Base-by-base conservation (phyloP, 805 yeast species). In the Metschnikowia lachancei region DNA sequence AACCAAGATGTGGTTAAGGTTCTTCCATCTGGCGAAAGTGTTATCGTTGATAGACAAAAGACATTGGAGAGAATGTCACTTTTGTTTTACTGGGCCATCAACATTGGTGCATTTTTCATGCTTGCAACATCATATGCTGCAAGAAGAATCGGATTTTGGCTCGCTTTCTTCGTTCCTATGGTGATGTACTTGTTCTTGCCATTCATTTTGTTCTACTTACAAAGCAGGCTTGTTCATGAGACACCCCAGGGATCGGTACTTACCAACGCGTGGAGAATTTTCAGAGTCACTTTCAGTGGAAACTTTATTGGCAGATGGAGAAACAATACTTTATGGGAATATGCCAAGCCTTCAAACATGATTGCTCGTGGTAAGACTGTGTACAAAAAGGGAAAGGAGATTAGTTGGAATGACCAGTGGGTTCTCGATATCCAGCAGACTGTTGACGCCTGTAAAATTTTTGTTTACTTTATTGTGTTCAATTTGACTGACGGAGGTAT, bases 1-100 rank as follows among this genome's bases (percentile, higher is more conserved):
- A 70, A 77, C 47, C 74, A 76, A 54, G 84, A 81, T 52, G 79
- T 76, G 41, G 78, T 87, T 45, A 76, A 74, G 62, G 78, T 76
- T 3, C 68, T 76, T 47, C 75, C 77, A 53, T 60, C 72, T 22
- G 95, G 95, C 47, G 82, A 81, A 59, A 74, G 75, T 39, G 91
- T 85, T 30, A 80, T 85, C 55, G 64, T 76, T 37, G 78, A 75
- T 54, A 67, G 77, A 45, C 72, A 69, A 56, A 64, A 70, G 45
- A 60, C 76, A 4, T 59, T 74, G 47, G 71, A 69, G 55, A 60
- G 73, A 57, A 69, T 68, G 62, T 52, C 67, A 3, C 61, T 19
- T 54, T 54, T 43, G 37, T 78, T 77, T 60, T 78, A 78, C 62
- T 77, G 81, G 79, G 64, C 77, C 43, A 78, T 79, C 53, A 79